Evolutionary conservation across 2,329 filamentous ascomycete genomes (phyloP).

Genomic region (Fusarium pilosicola): DNA sequence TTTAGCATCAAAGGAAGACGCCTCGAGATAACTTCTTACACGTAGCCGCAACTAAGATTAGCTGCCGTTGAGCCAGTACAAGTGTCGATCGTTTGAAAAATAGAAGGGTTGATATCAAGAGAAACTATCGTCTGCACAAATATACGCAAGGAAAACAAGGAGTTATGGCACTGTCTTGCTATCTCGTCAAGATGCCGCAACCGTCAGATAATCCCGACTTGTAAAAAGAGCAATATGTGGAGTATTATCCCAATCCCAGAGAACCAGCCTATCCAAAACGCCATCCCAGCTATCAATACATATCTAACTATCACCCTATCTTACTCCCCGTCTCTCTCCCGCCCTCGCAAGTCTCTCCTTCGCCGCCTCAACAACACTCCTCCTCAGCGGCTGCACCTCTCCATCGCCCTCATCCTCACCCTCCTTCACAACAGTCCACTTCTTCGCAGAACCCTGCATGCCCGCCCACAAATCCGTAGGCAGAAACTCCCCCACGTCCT

Average conservation of each 20-base stretch:
- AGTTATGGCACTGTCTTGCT: background rate
- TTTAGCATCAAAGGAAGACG: background rate
- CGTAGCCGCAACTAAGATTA: background rate
- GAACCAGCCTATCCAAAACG: background rate
- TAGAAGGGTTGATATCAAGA: background rate
- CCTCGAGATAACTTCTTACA: background rate
- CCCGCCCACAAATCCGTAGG: conserved; percentile 90
- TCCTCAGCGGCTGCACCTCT: conserved; percentile 28
- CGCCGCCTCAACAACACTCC: conserved; percentile 42
- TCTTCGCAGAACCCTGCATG: conserved; percentile 68
- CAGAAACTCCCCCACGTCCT: conserved; percentile 85
- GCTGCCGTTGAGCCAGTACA: background rate
- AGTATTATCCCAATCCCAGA: background rate
- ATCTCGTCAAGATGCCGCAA: background rate
- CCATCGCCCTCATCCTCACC: conserved; percentile 40
- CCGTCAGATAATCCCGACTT: background rate
- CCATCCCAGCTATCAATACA: background rate
- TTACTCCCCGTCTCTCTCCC: background rate
- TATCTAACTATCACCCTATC: background rate
- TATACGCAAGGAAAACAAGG: background rate
- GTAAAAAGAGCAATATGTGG: background rate
- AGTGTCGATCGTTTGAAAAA: background rate
- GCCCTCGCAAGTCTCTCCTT: conserved; percentile 28
- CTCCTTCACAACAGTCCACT: conserved; percentile 59
- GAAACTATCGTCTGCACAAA: background rate